Evolutionary conservation across 768 basidiomycete genomes (phyloP), one percentile per base, ranked within the genome.

Genomic region (Rhodosporidiobolus odoratus): DNA sequence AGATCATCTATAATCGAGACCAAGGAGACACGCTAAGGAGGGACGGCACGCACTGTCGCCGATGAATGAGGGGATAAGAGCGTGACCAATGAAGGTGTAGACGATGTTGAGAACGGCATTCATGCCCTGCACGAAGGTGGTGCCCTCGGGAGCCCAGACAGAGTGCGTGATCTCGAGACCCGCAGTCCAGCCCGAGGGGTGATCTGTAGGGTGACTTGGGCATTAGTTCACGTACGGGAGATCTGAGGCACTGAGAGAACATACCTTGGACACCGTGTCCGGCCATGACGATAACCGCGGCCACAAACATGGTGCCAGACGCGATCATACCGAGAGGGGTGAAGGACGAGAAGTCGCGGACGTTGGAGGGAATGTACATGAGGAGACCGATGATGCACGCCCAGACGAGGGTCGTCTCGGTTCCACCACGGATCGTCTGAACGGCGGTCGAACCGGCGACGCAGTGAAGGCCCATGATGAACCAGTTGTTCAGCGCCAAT

Each of bases 391-490:
- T 27, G 34, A 82, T 79, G 34, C 80, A 77, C 38, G 78, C 79
- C 73, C 81, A 84, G 1, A 78, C 75, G 43, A 84, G 76, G 7
- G 83, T 83, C 75, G 82, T 83, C 35, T 73, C 63, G 7, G 23
- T 65, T 21, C 77, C 67, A 3, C 82, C 79, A 2, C 81, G 82
- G 67, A 81, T 78, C 0, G 83, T 80, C 62, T 72, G 68, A 40
- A 72, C 43, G 2, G 83, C 79, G 48, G 81, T 80, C 3, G 83
- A 82, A 16, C 83, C 84, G 27, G 84, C 82, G 15, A 84, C 78
- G 68, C 82, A 81, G 37, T 72, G 73, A 0, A 75, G 71, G 79
- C 83, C 84, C 81, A 83, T 83, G 48, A 84, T 84, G 84, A 84
- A 27, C 82, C 83, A 66, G 59, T 75, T 76, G 68, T 76, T 76